Base-by-base conservation (phyloP, 441 rosid species). In the Breynia disticha region DNA sequence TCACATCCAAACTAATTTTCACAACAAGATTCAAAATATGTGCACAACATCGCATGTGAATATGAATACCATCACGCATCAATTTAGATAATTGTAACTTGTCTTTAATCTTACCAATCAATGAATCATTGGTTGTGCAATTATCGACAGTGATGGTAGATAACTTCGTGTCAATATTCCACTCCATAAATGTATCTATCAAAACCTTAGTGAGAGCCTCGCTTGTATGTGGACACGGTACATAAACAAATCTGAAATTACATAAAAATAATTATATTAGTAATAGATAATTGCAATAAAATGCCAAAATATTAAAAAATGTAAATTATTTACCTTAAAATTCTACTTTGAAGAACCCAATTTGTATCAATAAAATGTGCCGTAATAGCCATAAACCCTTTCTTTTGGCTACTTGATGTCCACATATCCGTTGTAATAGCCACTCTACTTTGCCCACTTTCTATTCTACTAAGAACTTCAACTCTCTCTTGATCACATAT, bases 151-250 rank as follows among this genome's bases (percentile, higher is more conserved):
- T 58, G 0, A 62, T 14, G 0, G 50, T 39, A 0, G 37, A 66
- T 1, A 64, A 8, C 2, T 61, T 68, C 0, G 10, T 17, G 16
- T 64, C 43, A 4, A 68, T 2, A 41, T 72, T 61, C 64, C 52
- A 68, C 21, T 61, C 54, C 16, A 48, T 1, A 2, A 67, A 53
- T 11, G 42, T 12, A 5, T 62, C 21, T 0, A 19, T 0, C 7
- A 57, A 18, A 0, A 28, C 54, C 5, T n/a, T 0, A 37, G 11
- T 12, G 13, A 57, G 22, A 0, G 32, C 15, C 2, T 11, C 20
- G 16, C 11, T 4, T 0, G 54, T 57, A 13, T 59, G 46, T 37
- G 57, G 45, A 11, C 48, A 56, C 12, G 52, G 19, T 7, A 55
- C 52, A 18, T 70, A 59, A 1, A 11, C 1, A 22, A 65, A n/a